Evolutionary conservation across 345 rosid species (phyloP), one percentile per base, ranked within the genome.

Genomic region (Draba incana): DNA sequence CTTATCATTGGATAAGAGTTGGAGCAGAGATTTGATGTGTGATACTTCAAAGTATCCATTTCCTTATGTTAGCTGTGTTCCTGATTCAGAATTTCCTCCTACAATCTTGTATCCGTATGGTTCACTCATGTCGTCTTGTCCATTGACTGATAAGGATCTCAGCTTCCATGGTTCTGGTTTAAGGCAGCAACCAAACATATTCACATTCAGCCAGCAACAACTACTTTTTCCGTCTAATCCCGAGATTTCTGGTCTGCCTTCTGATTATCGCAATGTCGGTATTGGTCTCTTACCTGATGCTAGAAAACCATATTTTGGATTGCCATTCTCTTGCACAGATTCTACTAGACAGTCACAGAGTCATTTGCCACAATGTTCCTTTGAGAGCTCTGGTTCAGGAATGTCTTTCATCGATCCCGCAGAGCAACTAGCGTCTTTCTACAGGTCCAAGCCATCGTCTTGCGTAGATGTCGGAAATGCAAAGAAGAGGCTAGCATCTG

Each of bases 261-360:
- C 23, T 41, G 48, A 42, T 52, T 61, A 69, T 74, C 57, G 46
- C 49, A 79, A 66, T 42, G 74, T 72, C 6, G 73, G 75, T 56
- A 61, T 52, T 30, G 20, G 57, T 31, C 74, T 64, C 84, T 57
- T 38, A 8, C 75, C 67, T 33, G 75, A 57, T 71, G 74, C 62
- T 38, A 65, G 62, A 57, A 57, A 60, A 52, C 79, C 83, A 51
- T 67, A 59, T 51, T 64, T 76, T 46, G 72, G 66, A 63, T 68
- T 86, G 45, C 83, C 87, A 12, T 84, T 84, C 63, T 57, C 75
- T 69, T 66, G 64, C 46, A 67, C 80, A 16, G 79, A 80, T 57
- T 58, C 76, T 60, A 58, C 59, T 16, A 69, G 50, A 51, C 74
- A 50, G 47, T 42, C 64, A 30, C 82, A 72, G 60, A 68, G 74